Base-by-base conservation (phyloP, 768 basidiomycete species). In the Tulasnella sp. region DNA sequence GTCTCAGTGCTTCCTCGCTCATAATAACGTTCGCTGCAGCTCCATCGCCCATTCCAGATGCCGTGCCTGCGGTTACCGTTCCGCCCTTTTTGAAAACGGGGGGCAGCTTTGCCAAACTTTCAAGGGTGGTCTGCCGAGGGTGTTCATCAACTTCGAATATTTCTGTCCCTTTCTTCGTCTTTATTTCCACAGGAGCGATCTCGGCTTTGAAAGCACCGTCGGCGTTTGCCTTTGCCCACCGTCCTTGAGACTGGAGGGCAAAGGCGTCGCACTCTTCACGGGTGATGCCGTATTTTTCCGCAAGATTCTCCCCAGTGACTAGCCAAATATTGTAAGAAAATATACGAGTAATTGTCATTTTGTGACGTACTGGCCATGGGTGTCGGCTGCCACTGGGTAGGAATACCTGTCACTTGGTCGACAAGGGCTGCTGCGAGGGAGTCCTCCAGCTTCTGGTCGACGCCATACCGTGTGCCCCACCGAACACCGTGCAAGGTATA, bases 231-330 rank as follows among this genome's bases (percentile, higher is more conserved):
- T 57, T 62, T 40, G 65, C 65, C 63, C 68, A 71, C 0, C 70
- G 66, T 58, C 67, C 57, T 63, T 72, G 71, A 5, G 66, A 66
- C 49, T 66, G 65, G 23, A 68, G 62, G 2, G 69, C 71, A 62
- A 66, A 71, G 40, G 64, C 65, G 59, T 72, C 71, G 50, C 69
- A 70, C 6, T 71, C 63, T 49, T 69, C 64, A 35, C 71, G 62
- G 14, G 68, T 64, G 59, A 72, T 69, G 17, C 69, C 69, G 57
- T 70, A 72, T 63, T 71, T 70, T 57, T 66, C 65, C 1, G 71
- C 70, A 9, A 72, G 61, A 61, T 72, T 72, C 64, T 72, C 71
- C 9, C 70, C 71, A 6, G 71, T 72, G 49, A 71, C 63, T 62
- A 42, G 14, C 4, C 0, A 43, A 15, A 21, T 7, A 27, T 27